phyloP scores from a whole-genome alignment of 1,284 basidiomycete species.

The Pseudozyma sp. region DNA sequence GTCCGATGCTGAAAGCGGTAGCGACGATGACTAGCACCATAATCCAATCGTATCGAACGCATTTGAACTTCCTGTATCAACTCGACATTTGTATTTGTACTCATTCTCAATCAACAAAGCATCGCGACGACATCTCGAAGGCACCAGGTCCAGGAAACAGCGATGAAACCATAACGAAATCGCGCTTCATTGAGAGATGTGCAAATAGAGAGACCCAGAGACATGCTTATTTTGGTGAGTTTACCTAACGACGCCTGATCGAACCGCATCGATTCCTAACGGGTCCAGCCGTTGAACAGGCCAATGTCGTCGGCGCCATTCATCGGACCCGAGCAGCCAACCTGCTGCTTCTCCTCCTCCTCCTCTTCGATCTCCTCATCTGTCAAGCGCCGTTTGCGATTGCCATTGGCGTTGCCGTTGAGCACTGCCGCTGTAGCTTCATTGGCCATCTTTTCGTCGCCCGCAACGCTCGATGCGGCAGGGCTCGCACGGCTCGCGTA shows the following conservation, averaged over 20 bases:
- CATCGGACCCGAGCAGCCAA: slow-evolving; percentile 65
- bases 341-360: slow-evolving; percentile 51
- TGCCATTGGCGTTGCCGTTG: slow-evolving; percentile 23
- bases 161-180: slow-evolving; percentile 1
- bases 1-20: background rate
- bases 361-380: slow-evolving; percentile 40
- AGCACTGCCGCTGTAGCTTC: slow-evolving; percentile 15
- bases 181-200: background rate
- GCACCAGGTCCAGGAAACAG: too few relatives aligned
- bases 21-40: slow-evolving; percentile 8
- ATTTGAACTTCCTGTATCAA: background rate
- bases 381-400: slow-evolving; percentile 34
- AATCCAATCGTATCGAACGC: background rate
- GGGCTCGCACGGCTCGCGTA: slow-evolving; percentile 42
- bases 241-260: background rate
- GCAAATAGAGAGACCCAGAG: background rate
- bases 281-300: slow-evolving; percentile 59
- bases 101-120: too few relatives aligned
- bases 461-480: slow-evolving; percentile 41
- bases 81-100: slow-evolving; percentile 16
- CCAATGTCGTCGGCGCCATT: slow-evolving; percentile 66
- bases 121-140: too few relatives aligned
- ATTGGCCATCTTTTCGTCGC: slow-evolving; percentile 48
- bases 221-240: too few relatives aligned
- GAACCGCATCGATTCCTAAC: slow-evolving; percentile 11